A percentile compares a stretch with the other conserved stretches of the same genome.
These are phyloP conservation scores for Macrocybe gigantea DNA, from an alignment of 768 basidiomycete species.

Conservation along the genomic window DNA sequence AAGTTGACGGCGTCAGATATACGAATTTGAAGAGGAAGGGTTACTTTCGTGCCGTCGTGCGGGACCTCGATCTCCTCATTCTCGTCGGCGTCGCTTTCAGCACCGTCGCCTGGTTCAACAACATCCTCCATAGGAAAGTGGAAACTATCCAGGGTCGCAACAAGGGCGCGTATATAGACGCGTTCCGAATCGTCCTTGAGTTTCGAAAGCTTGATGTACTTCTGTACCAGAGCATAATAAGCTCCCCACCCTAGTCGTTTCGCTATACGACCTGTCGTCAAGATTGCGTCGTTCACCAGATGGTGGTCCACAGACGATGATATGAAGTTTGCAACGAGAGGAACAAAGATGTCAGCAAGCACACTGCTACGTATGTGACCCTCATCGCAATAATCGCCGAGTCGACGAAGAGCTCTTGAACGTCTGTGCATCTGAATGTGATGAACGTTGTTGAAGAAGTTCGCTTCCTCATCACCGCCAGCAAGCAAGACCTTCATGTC, in stretches of 20 bases:
- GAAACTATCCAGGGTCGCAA: conserved; percentile 84
- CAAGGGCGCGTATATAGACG: conserved; percentile 78
- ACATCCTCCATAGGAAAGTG: conserved; percentile 79
- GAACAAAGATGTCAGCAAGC: conserved; percentile 78
- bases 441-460: conserved; percentile 93
- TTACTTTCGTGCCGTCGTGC: conserved; percentile 1
- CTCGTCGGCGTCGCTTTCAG: conserved; percentile 26
- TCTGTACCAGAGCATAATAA: conserved; percentile 75
- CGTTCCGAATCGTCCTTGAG: conserved; percentile 70
- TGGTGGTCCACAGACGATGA: conserved; percentile 70
- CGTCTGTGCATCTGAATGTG: conserved; percentile 93
- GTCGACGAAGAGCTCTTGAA: conserved; percentile 77
- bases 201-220: conserved; percentile 67
- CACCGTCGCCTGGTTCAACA: conserved; percentile 26
- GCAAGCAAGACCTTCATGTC: conserved; percentile 83
- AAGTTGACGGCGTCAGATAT: conserved; percentile 75
- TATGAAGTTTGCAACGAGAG: conserved; percentile 81
- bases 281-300: conserved; percentile 85
- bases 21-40: conserved; percentile 7
- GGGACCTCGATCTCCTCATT: conserved; percentile 10
- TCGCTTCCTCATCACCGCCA: conserved; percentile 88
- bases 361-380: conserved; percentile 63
- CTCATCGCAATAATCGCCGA: conserved; percentile 70
- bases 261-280: conserved; percentile 72
- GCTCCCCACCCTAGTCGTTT: conserved; percentile 76